Conservation (phyloP, 257 asterid genomes). For the Fraxinus pennsylvanica region DNA sequence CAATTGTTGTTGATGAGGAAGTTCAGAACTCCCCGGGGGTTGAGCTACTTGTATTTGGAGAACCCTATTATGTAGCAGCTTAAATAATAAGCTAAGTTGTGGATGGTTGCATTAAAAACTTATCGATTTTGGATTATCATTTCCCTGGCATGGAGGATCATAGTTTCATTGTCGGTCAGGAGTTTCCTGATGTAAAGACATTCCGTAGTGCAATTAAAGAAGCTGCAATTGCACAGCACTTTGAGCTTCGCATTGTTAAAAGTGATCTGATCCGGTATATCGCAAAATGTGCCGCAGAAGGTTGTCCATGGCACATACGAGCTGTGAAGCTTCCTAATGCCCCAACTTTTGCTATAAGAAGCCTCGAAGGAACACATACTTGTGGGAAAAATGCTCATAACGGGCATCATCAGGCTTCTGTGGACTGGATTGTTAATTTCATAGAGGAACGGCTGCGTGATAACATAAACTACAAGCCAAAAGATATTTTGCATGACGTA, state of each 20-base stretch:
- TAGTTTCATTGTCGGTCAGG: slow-evolving; percentile 57
- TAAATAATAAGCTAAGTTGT: slow-evolving; percentile 14
- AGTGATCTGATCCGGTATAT: slow-evolving; percentile 73
- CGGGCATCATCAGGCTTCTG: slow-evolving; percentile 83
- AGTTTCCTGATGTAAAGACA: slow-evolving; percentile 73
- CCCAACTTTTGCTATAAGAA: slow-evolving; percentile 62
- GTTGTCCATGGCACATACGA: slow-evolving; percentile 86
- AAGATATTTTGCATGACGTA: slow-evolving; percentile 68
- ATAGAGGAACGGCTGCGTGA: slow-evolving; percentile 68
- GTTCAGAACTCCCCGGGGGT: slow-evolving; percentile 5
- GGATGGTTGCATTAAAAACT: slow-evolving; percentile 23
- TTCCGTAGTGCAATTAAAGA: slow-evolving; percentile 73
- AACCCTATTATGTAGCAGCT: not conserved
- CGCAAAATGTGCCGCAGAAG: slow-evolving; percentile 76
- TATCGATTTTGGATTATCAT: not conserved
- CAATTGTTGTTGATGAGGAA: slow-evolving; percentile 14
- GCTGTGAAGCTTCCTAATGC: slow-evolving; percentile 76
- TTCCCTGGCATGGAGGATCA: slow-evolving; percentile 55
- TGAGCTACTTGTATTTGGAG: not conserved
- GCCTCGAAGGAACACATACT: slow-evolving; percentile 63
- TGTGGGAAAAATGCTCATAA: slow-evolving; percentile 62
- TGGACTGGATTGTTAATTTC: slow-evolving; percentile 81
- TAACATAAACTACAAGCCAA: slow-evolving; percentile 73
- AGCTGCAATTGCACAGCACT: slow-evolving; percentile 81
- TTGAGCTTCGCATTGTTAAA: slow-evolving; percentile 66